Evolutionary conservation across 495 filamentous ascomycete genomes (phyloP), one percentile per base, ranked within the genome.

Genomic region (Neurospora terricola): DNA sequence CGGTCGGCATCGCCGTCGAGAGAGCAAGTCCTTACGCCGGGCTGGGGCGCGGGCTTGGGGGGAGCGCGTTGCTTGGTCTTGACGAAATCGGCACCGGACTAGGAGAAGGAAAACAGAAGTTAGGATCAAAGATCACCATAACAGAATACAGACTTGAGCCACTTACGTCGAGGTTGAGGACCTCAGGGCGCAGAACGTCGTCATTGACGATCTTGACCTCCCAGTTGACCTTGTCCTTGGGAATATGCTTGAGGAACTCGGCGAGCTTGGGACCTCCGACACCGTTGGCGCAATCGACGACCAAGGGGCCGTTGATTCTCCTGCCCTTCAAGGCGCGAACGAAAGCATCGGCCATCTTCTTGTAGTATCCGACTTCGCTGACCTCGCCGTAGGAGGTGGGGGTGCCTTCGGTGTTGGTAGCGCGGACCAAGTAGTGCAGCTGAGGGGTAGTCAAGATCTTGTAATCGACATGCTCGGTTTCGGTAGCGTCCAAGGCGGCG

Each of bases 1-100:
- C 96, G 91, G 81, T 99, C 96, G 11, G 96, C 96, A 80, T 99
- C 96, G 69, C 96, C 96, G 74, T 99, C 96, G 38, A 97, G 84
- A 18, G 95, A 98, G 78, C 92, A 93, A 83, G 90, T 94, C n/a
- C 96, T 90, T 71, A 92, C 90, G n/a, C 91, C 87, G 2, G 85
- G 83, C 30, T 85, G 84, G 38, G 90, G 91, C 78, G 96, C 93
- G 45, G 93, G 94, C 23, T 86, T 90, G 36, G 93, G 92, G 18
- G 96, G 96, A 74, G 93, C 91, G 69, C 94, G 90, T 83, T 98
- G 96, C 81, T 93, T 92, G 14, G 96, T 98, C 82, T 99, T 99
- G 74, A 99, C 96, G 73, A 90, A 98, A 80, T 99, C 96, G 80
- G 96, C 96, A 82, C 96, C 96, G 77, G 93, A 97, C 92, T 96